phyloP scores from a whole-genome alignment of 1,139 yeast species.

The Hansenula sp. region DNA sequence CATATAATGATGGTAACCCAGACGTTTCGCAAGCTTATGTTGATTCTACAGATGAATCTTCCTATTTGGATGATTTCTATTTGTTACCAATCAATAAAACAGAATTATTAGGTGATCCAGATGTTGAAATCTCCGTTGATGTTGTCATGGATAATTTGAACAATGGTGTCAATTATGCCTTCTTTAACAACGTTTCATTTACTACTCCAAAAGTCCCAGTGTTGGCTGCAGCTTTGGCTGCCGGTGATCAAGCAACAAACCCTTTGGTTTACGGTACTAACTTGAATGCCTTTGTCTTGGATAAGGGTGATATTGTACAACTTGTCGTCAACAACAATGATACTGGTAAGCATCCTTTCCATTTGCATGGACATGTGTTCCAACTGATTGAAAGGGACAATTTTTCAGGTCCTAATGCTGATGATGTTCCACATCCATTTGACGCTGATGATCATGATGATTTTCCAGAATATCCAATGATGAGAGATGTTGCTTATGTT shows the following conservation, averaged over 20 bases:
- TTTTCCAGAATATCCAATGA: constrained; percentile 64
- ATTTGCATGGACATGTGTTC: constrained; percentile 78
- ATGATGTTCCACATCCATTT: constrained; percentile 45
- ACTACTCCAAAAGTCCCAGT: constrained; percentile 83
- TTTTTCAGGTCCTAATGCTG: constrained; percentile 39
- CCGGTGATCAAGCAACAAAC: constrained; percentile 57
- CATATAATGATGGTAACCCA: constrained; percentile 45
- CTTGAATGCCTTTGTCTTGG: constrained; percentile 69
- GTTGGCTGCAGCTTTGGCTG: constrained; percentile 66
- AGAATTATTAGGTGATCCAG: constrained; percentile 59
- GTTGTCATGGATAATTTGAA: constrained; percentile 76
- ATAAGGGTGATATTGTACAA: constrained; percentile 64
- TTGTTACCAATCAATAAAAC: constrained; percentile 52
- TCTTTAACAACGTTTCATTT: constrained; percentile 83
- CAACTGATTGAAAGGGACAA: constrained; percentile 55
- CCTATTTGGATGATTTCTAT: constrained; percentile 61
- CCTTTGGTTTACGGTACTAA: constrained; percentile 73
- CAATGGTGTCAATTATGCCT: constrained; percentile 85
- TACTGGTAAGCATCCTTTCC: constrained; percentile 86
- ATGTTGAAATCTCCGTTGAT: constrained; percentile 57
- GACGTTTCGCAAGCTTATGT: constrained; percentile 43
- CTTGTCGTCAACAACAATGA: constrained; percentile 68
- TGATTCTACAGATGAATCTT: constrained; percentile 40
- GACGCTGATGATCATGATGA: constrained; percentile 45
- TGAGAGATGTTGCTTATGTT: constrained; percentile 66